A percentile compares a stretch with the other conserved stretches of the same genome.
These are phyloP conservation scores for Kwoniella sp. DNA, from an alignment of 768 basidiomycete species.

Conservation along the genomic window DNA sequence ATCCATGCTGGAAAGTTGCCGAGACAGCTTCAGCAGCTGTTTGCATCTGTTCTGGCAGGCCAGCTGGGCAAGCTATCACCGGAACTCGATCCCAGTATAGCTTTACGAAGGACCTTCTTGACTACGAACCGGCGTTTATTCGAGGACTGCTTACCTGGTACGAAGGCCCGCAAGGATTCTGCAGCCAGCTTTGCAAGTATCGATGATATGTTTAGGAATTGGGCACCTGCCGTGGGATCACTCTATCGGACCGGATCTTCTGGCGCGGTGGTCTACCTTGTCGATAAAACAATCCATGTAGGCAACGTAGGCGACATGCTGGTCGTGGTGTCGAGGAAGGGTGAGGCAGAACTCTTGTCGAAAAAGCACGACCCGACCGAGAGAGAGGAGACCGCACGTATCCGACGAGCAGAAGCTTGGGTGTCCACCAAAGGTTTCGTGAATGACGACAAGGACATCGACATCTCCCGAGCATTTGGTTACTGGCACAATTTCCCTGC, in stretches of 20 bases:
- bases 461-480: constrained; percentile 90
- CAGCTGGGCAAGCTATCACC: constrained; percentile 64
- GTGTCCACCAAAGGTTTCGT: constrained; percentile 86
- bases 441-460: constrained; percentile 86
- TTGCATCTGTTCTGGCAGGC: constrained; percentile 65
- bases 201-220: constrained; percentile 35
- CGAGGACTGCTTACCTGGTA: constrained; percentile 61
- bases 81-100: constrained; percentile 64
- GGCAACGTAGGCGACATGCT: constrained; percentile 88
- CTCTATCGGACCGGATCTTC: constrained; percentile 73
- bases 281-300: constrained; percentile 76
- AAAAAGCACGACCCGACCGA: constrained; percentile 88
- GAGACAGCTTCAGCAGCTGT: constrained; percentile 81
- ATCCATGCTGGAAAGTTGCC: constrained; percentile 62
- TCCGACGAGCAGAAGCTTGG: constrained; percentile 90
- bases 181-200: constrained; percentile 62
- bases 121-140: constrained; percentile 79
- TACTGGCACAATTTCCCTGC: constrained; percentile 86
- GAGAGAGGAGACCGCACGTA: constrained; percentile 77
- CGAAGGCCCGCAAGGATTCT: constrained; percentile 70
- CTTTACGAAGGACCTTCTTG: constrained; percentile 83
- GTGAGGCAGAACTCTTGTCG: constrained; percentile 73
- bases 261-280: constrained; percentile 82
- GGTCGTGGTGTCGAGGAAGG: constrained; percentile 77
- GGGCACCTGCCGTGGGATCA: constrained; percentile 45